Evolutionary conservation across 2,329 filamentous ascomycete species (phyloP).

Genomic region (Neurospora crassa): DNA sequence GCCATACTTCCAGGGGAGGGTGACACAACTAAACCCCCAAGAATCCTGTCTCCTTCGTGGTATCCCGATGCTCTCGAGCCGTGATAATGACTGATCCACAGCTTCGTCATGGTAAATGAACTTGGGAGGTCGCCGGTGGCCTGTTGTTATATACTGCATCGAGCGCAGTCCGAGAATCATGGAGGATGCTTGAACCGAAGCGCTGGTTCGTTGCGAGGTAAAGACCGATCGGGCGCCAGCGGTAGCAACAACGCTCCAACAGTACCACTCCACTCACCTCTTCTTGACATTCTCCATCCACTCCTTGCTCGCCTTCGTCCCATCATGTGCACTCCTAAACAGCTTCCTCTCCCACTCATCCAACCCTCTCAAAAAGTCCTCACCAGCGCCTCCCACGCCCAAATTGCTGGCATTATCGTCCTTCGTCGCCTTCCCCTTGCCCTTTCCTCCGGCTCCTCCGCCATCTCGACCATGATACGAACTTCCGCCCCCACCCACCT

Average conservation of each 20-base stretch:
- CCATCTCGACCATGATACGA: background rate
- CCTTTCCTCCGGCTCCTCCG: conserved; percentile 59
- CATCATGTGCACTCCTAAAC: conserved; percentile 66
- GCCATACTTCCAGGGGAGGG: no score
- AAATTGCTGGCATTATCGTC: conserved; percentile 45
- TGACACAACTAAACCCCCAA: no score
- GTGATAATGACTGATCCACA: background rate
- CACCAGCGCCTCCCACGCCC: conserved; percentile 52
- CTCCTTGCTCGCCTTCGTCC: conserved; percentile 57
- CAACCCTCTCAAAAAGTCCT: conserved; percentile 77
- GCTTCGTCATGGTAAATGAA: background rate
- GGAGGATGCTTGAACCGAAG: background rate
- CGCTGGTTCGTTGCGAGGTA: background rate
- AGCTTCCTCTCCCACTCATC: conserved; percentile 81
- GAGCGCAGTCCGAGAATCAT: background rate
- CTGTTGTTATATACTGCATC: background rate
- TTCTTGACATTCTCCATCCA: conserved; percentile 48
- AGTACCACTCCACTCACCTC: conserved; percentile 6
- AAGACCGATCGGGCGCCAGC: background rate
- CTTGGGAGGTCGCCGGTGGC: background rate
- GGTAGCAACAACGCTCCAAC: background rate
- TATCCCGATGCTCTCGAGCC: background rate
- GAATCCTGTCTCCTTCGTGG: no score
- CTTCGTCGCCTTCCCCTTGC: conserved; percentile 30
- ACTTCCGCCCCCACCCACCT: conserved; percentile 56